Evolutionary conservation across 768 basidiomycete species (phyloP).

Genomic region (Termitomyces sp.): DNA sequence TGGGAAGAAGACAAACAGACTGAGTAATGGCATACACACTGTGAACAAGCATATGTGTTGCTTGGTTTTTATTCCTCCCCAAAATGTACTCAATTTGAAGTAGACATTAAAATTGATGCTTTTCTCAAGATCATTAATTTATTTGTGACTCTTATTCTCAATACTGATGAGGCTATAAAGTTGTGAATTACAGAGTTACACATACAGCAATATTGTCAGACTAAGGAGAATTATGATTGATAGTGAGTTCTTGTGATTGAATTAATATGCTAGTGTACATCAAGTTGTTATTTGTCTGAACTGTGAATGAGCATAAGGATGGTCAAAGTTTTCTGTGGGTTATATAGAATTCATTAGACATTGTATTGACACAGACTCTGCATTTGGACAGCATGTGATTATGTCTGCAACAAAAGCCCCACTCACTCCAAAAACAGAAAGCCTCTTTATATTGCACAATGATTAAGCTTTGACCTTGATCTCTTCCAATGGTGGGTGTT

Average conservation of each 20-base stretch:
- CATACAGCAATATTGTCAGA: no score
- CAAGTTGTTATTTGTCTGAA: no score
- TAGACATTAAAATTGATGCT: conserved; percentile 45
- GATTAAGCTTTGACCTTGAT: neutral
- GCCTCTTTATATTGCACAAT: neutral
- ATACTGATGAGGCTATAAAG: conserved; percentile 52
- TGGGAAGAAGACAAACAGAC: conserved; percentile 25
- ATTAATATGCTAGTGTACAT: neutral
- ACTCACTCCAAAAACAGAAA: conserved; percentile 5
- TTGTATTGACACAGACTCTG: neutral
- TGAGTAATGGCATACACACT: conserved; percentile 54
- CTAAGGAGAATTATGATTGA: neutral
- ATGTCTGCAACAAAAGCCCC: conserved; percentile 5
- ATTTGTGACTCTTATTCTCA: conserved; percentile 63
- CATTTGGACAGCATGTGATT: conserved; percentile 3
- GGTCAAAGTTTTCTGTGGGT: no score
- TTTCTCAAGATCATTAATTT: conserved; percentile 67
- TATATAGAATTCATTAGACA: no score
- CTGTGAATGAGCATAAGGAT: neutral
- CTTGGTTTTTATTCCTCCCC: conserved; percentile 8
- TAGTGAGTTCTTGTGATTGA: neutral
- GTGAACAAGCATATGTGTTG: conserved; percentile 60
- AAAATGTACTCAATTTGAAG: neutral
- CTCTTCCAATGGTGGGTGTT: neutral
- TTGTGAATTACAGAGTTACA: neutral